Evolutionary conservation across 2,329 filamentous ascomycete genomes (phyloP).

Genomic region (Teratosphaeria nubilosa): DNA sequence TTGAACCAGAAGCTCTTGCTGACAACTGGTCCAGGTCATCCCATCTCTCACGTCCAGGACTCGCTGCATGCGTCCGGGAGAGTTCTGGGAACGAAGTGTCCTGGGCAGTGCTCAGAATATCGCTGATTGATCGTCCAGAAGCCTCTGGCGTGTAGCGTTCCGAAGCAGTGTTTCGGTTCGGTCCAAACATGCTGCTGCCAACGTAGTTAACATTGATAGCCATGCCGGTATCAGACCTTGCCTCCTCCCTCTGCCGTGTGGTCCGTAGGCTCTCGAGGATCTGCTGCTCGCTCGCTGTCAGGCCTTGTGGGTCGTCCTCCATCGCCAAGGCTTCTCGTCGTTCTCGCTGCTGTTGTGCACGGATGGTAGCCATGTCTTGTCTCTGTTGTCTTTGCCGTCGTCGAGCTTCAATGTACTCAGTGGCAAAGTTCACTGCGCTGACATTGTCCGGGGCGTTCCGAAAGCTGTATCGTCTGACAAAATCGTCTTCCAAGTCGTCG

Average conservation of each 20-base stretch:
- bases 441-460: slow-evolving; percentile 29
- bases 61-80: slow-evolving; percentile 15
- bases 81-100: slow-evolving; percentile 20
- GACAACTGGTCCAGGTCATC: not conserved
- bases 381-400: slow-evolving; percentile 22
- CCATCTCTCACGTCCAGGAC: slow-evolving; percentile 1
- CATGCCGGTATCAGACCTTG: slow-evolving; percentile 25
- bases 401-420: slow-evolving; percentile 35
- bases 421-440: slow-evolving; percentile 30
- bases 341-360: slow-evolving; percentile 10
- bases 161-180: not conserved
- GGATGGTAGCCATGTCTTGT: slow-evolving; percentile 20
- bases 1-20: not conserved
- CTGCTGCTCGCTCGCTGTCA: slow-evolving; percentile 36
- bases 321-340: slow-evolving; percentile 12
- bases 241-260: slow-evolving; percentile 33
- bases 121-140: slow-evolving; percentile 12
- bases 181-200: slow-evolving; percentile 20
- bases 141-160: not conserved
- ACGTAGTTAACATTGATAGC: slow-evolving; percentile 37
- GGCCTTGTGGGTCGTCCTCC: slow-evolving; percentile 36
- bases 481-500: slow-evolving; percentile 36
- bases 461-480: slow-evolving; percentile 31
- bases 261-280: slow-evolving; percentile 37
- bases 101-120: slow-evolving; percentile 16